Evolutionary conservation across 2,329 filamentous ascomycete genomes (phyloP), one percentile per base, ranked within the genome.

Genomic region (Hypomyces rosellus): DNA sequence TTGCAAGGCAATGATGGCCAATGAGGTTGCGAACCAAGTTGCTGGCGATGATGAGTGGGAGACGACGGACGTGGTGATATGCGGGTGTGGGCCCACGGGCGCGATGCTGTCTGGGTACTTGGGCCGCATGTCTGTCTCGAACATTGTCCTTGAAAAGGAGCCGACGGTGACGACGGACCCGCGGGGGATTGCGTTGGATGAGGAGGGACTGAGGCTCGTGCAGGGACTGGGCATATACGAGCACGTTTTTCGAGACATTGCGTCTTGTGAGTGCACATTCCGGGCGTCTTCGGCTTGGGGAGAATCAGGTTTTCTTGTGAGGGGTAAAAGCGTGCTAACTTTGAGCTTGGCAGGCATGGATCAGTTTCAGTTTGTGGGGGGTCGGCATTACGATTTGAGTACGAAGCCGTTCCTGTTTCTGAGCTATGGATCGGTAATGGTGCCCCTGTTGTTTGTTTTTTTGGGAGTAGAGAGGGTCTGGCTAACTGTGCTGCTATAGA

Each of bases 121-220:
- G 13, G 48, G 59, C 3, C 47, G 46, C 8, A 44, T 50, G 15
- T 22, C 15, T 1, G 45, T 59, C 11, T 41, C 50, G 7, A 46
- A 60, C 38, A 41, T 65, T 16, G 51, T 65, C 2, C 45, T 66
- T 6, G 64, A 66, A 45, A 58, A 55, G 42, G 60, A 64, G 13
- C 9, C 22, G 3, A 52, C 54, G 9, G 56, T 66, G 25, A 63
- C 53, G 3, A 47, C 46, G 7, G 64, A 66, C 49, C 64, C 63
- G 2, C 52, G 63, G 5, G 64, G 64, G 3, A 64, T 66, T 36
- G 59, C 59, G 1, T 52, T 66, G 13, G 61, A 63, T 15, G 64
- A 63, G 41, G 64, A 65, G 48, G 64, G 61, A 4, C 60, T 66
- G 34, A 58, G 63, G 3, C 41, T 51, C 8, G 42, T 62, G 3